These are phyloP conservation scores for Malus asiatica DNA, from an alignment of 306 rosid genomes.

Conservation along the genomic window DNA sequence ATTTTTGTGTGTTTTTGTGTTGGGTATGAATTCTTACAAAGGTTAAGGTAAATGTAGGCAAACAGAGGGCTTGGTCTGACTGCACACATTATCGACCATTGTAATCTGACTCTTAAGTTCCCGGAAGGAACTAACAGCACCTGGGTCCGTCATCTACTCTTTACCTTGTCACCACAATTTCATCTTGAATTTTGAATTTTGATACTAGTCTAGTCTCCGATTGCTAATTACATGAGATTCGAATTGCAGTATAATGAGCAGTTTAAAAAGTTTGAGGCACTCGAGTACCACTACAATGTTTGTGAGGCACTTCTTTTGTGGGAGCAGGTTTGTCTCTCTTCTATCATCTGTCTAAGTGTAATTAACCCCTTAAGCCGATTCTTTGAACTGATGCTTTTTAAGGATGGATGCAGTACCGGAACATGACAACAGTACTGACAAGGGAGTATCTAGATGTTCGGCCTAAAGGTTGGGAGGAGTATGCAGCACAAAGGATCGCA, in stretches of 20 bases:
- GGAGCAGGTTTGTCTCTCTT: slow-evolving; percentile 74
- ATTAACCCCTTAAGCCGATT: neutral
- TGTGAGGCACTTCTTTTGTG: slow-evolving; percentile 82
- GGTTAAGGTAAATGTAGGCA: slow-evolving; percentile 46
- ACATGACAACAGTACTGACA: slow-evolving; percentile 92
- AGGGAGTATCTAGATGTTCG: slow-evolving; percentile 86
- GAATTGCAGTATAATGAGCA: slow-evolving; percentile 75
- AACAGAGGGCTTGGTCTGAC: slow-evolving; percentile 97
- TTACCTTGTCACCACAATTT: neutral
- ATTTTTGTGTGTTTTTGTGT: neutral
- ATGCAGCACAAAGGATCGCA: slow-evolving; percentile 86
- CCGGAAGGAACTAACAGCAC: slow-evolving; percentile 93
- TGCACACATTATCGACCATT: slow-evolving; percentile 69
- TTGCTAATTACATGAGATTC: slow-evolving; percentile 18
- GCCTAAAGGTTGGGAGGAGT: slow-evolving; percentile 87
- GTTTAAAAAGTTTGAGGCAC: slow-evolving; percentile 76
- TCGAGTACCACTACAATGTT: slow-evolving; percentile 68
- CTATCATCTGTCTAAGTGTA: neutral
- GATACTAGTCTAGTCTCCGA: neutral
- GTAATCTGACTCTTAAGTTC: slow-evolving; percentile 70
- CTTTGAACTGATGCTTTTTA: slow-evolving; percentile 25
- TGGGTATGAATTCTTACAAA: slow-evolving; percentile 4
- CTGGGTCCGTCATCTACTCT: slow-evolving; percentile 50
- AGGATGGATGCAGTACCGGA: slow-evolving; percentile 67
- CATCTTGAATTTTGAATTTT: neutral